These are phyloP conservation scores for Amanita phalloides DNA, from an alignment of 768 basidiomycete genomes.

Conservation along the genomic window DNA sequence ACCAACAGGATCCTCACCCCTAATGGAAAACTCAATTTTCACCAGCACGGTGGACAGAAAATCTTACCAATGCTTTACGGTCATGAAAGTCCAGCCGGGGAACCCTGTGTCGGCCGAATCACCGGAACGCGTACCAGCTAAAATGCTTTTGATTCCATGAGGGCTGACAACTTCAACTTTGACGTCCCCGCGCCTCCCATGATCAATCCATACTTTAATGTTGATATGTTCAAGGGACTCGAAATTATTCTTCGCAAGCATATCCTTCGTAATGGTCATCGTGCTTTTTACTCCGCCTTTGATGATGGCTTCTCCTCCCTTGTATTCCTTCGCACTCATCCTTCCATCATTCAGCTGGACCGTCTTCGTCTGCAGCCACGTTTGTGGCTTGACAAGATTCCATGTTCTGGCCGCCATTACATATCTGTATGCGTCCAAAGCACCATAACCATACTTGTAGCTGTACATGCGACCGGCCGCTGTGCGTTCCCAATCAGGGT, in stretches of 20 bases:
- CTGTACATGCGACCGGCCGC: constrained; percentile 51
- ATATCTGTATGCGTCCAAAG: constrained; percentile 72
- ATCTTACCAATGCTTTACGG: constrained; percentile 90
- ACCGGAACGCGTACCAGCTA: constrained; percentile 59
- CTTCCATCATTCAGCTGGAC: constrained; percentile 55
- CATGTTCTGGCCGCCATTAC: constrained; percentile 75
- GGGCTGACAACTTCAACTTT: constrained; percentile 87
- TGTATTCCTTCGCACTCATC: constrained; percentile 44
- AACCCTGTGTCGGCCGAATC: constrained; percentile 65
- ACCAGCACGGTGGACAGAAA: constrained; percentile 3
- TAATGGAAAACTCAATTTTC: constrained; percentile 20
- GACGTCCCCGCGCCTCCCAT: constrained; percentile 79
- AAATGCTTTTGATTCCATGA: constrained; percentile 71
- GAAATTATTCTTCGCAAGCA: constrained; percentile 66
- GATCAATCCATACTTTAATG: constrained; percentile 87
- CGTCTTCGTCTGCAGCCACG: constrained; percentile 74
- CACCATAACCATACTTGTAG: constrained; percentile 96
- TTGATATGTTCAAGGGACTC: constrained; percentile 90
- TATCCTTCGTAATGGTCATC: constrained; percentile 54
- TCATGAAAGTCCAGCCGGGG: constrained; percentile 98
- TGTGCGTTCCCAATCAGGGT: constrained; percentile 90
- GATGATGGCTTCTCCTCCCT: constrained; percentile 58
- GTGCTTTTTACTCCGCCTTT: constrained; percentile 53
- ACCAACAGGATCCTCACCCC: constrained; percentile 90
- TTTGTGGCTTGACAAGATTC: constrained; percentile 87